Evolutionary conservation across 108 stramenopile genomes (phyloP), one percentile per base, ranked within the genome.

Genomic region (Nitzschia sp.): DNA sequence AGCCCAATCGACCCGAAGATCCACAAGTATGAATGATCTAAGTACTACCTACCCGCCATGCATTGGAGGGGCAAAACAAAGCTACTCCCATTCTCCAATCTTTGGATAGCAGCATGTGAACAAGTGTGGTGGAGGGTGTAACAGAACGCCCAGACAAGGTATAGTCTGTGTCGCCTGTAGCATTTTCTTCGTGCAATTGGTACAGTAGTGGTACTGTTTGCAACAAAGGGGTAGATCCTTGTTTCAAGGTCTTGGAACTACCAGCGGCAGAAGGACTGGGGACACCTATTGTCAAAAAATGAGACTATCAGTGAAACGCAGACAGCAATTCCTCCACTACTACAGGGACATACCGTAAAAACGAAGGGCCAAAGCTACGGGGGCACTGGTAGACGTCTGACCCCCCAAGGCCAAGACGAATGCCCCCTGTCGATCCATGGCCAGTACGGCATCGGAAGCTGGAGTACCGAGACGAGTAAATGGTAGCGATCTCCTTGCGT

Each of bases 61-160:
- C 54, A 43, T 39, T 67, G 38, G 63, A 83, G 65, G 51, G 80
- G 65, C 44, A 39, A 41, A 76, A 34, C 55, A 76, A 19, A 38
- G 75, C 75, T 24, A 76, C 62, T 41, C 75, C 75, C 55, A 76
- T 63, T 20, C 56, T 67, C 75, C 75, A 61, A 56, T 83, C 78
- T 26, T 68, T 78, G 41, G 80, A 79, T 6, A 88, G 25, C 14
- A 88, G 48, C 15, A 88, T 76, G 25, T 77, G 70, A 15, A 85
- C 58, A 0, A 84, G 84, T 40, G 80, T 85, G 39, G 83, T 77
- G 40, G 82, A 70, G 11, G 75, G 75, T 7, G 75, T 70, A 53
- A 76, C 39, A 21, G 44, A 48, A 19, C 54, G 19, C 29, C 29
- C 29, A 20, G 42, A 21, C 12, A 0, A 10, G 5, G 14, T 40